A percentile compares a stretch with the other conserved stretches of the same genome.
Conservation (phyloP, 2,329 filamentous ascomycete species). For the Kalmusia sp. region DNA sequence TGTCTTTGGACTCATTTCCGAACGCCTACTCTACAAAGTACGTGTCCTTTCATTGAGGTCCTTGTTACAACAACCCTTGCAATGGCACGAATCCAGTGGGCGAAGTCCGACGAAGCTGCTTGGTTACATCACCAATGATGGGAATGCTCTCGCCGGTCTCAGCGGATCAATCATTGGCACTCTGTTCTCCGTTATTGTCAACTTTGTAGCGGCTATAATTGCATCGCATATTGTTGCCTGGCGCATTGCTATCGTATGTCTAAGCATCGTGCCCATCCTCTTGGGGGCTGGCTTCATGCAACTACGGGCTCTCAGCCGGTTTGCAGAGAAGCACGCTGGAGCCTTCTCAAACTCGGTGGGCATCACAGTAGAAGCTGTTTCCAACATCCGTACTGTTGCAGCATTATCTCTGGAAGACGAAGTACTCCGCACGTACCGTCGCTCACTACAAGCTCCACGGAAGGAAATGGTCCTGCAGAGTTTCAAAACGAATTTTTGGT, state of each 20-base stretch:
- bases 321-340: constrained; percentile 62
- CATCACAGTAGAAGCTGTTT: constrained; percentile 60
- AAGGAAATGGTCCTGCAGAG: constrained; percentile 59
- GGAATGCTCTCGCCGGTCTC: constrained; percentile 70
- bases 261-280: constrained; percentile 72
- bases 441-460: constrained; percentile 55
- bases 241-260: constrained; percentile 77
- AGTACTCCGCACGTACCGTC: constrained; percentile 53
- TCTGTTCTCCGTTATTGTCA: constrained; percentile 71
- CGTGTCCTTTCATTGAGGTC: constrained; percentile 70
- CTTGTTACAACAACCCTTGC: constrained; percentile 69
- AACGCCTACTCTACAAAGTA: constrained; percentile 69
- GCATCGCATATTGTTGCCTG: constrained; percentile 75
- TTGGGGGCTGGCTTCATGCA: constrained; percentile 74
- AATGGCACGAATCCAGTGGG: constrained; percentile 73
- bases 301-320: constrained; percentile 65
- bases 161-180: constrained; percentile 75
- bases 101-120: constrained; percentile 69
- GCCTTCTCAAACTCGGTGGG: constrained; percentile 60
- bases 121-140: constrained; percentile 73
- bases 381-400: constrained; percentile 60
- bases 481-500: constrained; percentile 63
- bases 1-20: constrained; percentile 65
- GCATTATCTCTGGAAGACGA: constrained; percentile 60
- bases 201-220: constrained; percentile 72